Base-by-base conservation (phyloP, 495 filamentous ascomycete genomes). In the Lasiosphaeria miniovina region DNA sequence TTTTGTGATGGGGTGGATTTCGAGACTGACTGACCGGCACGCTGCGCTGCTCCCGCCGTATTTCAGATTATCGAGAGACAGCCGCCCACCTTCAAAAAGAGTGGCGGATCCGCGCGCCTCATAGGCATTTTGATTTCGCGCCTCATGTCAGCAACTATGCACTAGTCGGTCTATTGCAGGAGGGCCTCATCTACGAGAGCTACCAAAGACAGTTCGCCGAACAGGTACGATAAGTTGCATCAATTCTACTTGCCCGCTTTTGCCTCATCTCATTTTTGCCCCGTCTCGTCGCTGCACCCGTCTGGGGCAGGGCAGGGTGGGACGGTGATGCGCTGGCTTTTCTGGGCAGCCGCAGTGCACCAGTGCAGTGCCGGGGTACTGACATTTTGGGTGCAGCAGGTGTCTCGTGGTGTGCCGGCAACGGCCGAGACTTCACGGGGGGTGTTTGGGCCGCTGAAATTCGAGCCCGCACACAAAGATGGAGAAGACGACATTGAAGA, bases 81-180 rank as follows among this genome's bases (percentile, higher is more conserved):
- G 90, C 90, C 52, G 84, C 88, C 64, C 88, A 85, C 74, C 80
- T 93, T 61, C 89, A 92, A 75, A 88, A 89, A 73, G 87, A 89
- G 74, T 93, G 90, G 90, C 72, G 81, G 67, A 78, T 87, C 69
- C 76, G 77, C 64, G 81, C 88, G 69, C 90, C 90, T 56, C 85
- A 91, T 68, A 81, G 75, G 73, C 68, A 81, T 45, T 82, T 93
- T 60, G 83, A 87, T 46, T 91, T 90, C 74, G 88, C 89, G 73
- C 83, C 80, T 55, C 83, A 89, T 74, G 88, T 92, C 71, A 84
- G 85, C 70, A 83, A 80, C 52, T 88, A 90, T 78, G 86, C 89
- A 54, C 76, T 93, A 68, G 87, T 92, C 34, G 80, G 82, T 58
- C 75, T 91, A 57, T 76, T 93, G 60, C 89, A 91, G 70, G 90